Conservation (phyloP, 2,329 filamentous ascomycete species). For the Aureobasidium sp. region DNA sequence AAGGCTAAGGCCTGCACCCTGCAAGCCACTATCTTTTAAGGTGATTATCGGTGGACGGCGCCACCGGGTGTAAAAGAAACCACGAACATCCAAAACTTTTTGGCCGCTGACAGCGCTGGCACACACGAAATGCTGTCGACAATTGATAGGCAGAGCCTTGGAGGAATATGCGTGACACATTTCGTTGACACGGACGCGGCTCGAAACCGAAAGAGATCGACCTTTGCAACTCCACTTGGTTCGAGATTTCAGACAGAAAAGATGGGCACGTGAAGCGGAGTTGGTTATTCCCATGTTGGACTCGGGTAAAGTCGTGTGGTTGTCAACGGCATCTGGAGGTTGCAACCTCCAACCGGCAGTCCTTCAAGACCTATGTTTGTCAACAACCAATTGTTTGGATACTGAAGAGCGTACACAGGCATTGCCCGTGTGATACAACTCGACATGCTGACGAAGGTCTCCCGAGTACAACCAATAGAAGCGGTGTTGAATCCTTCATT, state of each 20-base stretch:
- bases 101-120: not conserved
- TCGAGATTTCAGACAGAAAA: not conserved
- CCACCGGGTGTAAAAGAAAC: not conserved
- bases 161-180: not conserved
- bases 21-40: not conserved
- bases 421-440: not conserved
- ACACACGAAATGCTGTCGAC: not conserved
- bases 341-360: not conserved
- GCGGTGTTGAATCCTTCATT: not conserved
- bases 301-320: not conserved
- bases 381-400: not conserved
- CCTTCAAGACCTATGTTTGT: not conserved
- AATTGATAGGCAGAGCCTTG: not conserved
- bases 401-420: too few relatives aligned
- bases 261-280: not conserved
- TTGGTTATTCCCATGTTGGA: not conserved
- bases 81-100: not conserved
- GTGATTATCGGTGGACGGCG: not conserved
- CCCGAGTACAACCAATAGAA: not conserved
- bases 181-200: not conserved
- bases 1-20: not conserved
- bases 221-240: not conserved
- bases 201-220: not conserved
- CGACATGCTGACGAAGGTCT: too few relatives aligned
- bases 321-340: not conserved